phyloP scores from a whole-genome alignment of 2,329 filamentous ascomycete species.

The Colletotrichum tropicicola region DNA sequence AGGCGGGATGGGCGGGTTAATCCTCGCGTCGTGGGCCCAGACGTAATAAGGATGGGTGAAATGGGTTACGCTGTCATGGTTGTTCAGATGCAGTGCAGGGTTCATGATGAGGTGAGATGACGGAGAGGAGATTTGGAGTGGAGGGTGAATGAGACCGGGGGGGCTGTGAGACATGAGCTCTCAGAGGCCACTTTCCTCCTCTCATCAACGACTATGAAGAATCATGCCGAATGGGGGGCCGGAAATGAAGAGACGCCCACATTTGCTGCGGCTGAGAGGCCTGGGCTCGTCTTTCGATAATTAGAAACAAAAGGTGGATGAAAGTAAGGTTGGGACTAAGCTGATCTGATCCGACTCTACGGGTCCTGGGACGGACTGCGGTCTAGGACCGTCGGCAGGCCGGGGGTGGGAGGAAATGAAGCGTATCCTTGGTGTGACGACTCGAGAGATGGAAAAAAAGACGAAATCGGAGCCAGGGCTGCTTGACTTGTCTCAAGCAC shows the following conservation, averaged over 20 bases:
- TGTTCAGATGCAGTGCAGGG: constrained; percentile 17
- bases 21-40: constrained; percentile 1
- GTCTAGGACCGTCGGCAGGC: no score
- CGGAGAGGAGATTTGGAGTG: constrained; percentile 9
- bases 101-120: constrained; percentile 30
- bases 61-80: constrained; percentile 12
- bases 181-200: no score
- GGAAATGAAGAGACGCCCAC: not conserved
- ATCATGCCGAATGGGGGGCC: not conserved
- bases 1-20: not conserved
- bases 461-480: no score
- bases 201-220: no score
- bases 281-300: not conserved
- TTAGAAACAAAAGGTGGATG: not conserved
- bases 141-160: not conserved
- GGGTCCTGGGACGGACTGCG: not conserved
- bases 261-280: not conserved
- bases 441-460: no score
- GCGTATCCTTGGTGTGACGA: no score
- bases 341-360: constrained; percentile 2
- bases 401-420: no score
- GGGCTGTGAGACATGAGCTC: not conserved
- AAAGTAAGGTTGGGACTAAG: constrained; percentile 2
- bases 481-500: no score
- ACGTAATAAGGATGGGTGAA: not conserved